Base-by-base conservation (phyloP, 2,329 filamentous ascomycete species). In the Fusarium concolor region DNA sequence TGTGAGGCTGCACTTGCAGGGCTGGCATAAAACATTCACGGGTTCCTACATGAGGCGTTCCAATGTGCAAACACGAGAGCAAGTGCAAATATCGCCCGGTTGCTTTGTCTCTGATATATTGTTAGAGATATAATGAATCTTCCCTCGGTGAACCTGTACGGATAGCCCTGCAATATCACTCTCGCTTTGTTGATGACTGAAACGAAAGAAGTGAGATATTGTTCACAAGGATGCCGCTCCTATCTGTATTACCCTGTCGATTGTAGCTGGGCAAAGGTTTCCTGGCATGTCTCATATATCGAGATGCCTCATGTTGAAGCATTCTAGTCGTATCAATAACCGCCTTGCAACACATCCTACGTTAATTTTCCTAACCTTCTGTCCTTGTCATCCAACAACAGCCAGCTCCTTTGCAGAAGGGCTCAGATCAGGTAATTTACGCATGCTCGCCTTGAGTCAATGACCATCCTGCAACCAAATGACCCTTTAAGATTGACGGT, bases 21-120 rank as follows among this genome's bases (percentile, higher is more conserved):
- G 38, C 43, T 18, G 20, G 50, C 58, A 35, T 45, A 35, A 35
- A 57, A 58, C 39, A 52, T 49, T 5, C 24, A 17, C 52, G 52
- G 44, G 44, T 64, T 51, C 59, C 38, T 64, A 51, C 52, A 52
- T 38, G 26, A 59, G 52, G 15, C 45, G 18, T 38, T 24, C 35
- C 9, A 38, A 45, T 31, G 33, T 31, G 29, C 10, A 24, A 24
- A 6, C 6, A 6, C 22, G 6, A 31, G 29, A 11, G 10, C 12
- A 33, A 33, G 12, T 31, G 26, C 20, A n/a, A 41, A 38, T 18
- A 33, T 52, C 35, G 45, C 52, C 59, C 35, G 37, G 35, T 18
- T 45, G 29, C 44, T 57, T n/a, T 41, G 44, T 50, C 28, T 42
- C 22, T 51, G 15, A 28, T 26, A 15, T 33, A 42, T 64, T 14